These are phyloP conservation scores for Leishmania turanica DNA, from an alignment of 208 protist species.

Conservation along the genomic window DNA sequence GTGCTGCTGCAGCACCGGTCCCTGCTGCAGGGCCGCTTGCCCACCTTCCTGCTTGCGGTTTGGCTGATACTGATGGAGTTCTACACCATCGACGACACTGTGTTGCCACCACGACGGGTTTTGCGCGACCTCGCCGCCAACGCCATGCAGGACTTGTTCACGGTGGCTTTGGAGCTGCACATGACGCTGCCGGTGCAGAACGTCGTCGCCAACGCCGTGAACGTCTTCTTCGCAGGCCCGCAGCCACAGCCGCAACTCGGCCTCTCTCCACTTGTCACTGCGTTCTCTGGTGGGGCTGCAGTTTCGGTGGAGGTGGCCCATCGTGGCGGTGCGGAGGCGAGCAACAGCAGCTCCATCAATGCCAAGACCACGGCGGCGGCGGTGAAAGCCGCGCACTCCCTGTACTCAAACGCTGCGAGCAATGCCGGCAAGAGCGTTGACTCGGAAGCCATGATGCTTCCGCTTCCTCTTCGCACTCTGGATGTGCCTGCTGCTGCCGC, in stretches of 20 bases:
- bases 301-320: neutral
- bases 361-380: neutral
- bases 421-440: neutral
- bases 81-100: constrained; percentile 31
- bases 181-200: constrained; percentile 51
- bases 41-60: constrained; percentile 52
- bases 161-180: constrained; percentile 44
- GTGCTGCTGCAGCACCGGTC: constrained; percentile 43
- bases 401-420: neutral
- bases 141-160: constrained; percentile 60
- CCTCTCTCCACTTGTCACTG: neutral
- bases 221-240: constrained; percentile 35
- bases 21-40: constrained; percentile 43
- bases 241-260: neutral
- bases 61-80: constrained; percentile 51
- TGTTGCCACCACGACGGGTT: constrained; percentile 26
- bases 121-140: constrained; percentile 65
- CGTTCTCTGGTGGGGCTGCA: neutral
- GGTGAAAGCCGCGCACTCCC: neutral
- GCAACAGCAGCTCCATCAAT: neutral
- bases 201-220: constrained; percentile 60
- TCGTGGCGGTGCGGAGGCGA: neutral
- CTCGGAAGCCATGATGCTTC: neutral
- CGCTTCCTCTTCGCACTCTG: neutral
- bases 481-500: neutral